Percentiles rank a stretch among this genome's conserved stretches.
These are phyloP conservation scores for Aegilops longissima DNA, from an alignment of 176 grass and related monocot species.

Conservation along the genomic window DNA sequence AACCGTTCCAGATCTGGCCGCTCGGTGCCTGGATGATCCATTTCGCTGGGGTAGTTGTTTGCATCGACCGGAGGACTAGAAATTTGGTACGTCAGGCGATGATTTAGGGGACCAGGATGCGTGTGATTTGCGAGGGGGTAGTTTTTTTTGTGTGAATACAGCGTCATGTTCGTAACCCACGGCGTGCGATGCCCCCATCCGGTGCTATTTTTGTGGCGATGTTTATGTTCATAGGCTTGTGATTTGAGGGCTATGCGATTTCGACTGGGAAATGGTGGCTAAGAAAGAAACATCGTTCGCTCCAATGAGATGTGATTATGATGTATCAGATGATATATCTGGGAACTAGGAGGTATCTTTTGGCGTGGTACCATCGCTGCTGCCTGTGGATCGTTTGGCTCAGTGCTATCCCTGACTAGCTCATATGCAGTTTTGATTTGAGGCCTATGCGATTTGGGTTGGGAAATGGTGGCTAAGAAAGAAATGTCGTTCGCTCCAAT, in stretches of 20 bases:
- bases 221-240: not conserved
- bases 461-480: not conserved
- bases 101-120: not conserved
- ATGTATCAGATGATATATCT: not conserved
- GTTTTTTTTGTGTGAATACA: not conserved
- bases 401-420: not conserved
- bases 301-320: not conserved
- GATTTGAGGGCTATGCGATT: not conserved
- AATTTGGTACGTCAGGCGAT: too few relatives aligned
- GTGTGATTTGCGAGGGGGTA: not conserved
- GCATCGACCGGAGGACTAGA: not conserved
- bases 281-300: not conserved
- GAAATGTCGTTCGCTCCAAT: not conserved
- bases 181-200: not conserved
- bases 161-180: not conserved
- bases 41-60: not conserved
- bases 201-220: not conserved
- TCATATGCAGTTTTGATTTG: too few relatives aligned
- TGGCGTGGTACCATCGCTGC: not conserved
- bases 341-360: not conserved
- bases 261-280: not conserved
- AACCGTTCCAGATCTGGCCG: constrained; percentile 17
- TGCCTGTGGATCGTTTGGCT: not conserved
- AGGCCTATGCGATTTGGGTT: not conserved
- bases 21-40: not conserved